Evolutionary conservation across 768 basidiomycete species (phyloP), one percentile per base, ranked within the genome.

Genomic region (Cyclocybe aegerita): DNA sequence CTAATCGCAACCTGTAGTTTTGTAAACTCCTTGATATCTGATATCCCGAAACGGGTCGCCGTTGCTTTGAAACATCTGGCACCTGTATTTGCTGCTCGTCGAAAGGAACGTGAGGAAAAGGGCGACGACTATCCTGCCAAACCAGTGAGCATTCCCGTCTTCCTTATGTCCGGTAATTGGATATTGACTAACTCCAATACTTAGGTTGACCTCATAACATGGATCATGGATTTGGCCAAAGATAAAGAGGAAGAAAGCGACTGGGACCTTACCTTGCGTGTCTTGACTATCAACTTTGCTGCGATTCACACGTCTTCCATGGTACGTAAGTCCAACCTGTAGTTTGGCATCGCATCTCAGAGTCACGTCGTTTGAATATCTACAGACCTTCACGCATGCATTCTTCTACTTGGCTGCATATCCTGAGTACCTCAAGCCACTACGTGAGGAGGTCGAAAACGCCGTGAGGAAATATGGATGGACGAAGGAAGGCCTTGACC

Each of bases 241-340:
- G 53, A 46, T 2, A 57, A 65, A 17, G 59, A 69, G n/a, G n/a
- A 70, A 15, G 54, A 54, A 4, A 65, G 61, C 1, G 40, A 58
- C 1, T 39, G 53, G 6, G 53, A 59, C 1, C 49, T 74, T 0
- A 54, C 59, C 1, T 48, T 61, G 9, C 60, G 67, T 9, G 56
- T 77, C 12, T 59, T 78, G n/a, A 36, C 64, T 1, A 47, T 74
- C 39, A 78, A 76, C 57, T 69, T 76, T 38, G 72, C 69, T 0
- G 65, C 73, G 3, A 71, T 66, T 23, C 77, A 79, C 49, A 78
- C 76, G 0, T 63, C 71, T 1, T 66, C 75, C 2, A 60, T 65
- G 49, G 75, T 76, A 47, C 23, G 23, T 23, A 2, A 23, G 4
- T 23, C 23, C 23, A 23, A 23, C 23, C 23, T 23, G 23, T 23